A percentile compares a stretch with the other conserved stretches of the same genome.
phyloP scores from a whole-genome alignment of 495 filamentous ascomycete genomes.

The Xylaria palmicola region DNA sequence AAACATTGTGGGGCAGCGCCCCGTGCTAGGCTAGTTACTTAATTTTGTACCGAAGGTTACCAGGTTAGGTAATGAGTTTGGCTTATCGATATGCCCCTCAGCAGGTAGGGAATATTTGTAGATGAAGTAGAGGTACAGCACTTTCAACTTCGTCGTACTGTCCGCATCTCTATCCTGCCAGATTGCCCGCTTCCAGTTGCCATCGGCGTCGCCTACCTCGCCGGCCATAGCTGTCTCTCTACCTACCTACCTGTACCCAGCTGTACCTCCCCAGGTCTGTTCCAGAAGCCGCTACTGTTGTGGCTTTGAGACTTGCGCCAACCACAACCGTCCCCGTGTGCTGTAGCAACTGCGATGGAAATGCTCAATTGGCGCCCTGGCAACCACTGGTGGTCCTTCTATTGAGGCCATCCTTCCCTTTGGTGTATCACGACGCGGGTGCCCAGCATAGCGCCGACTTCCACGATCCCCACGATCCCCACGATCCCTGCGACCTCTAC shows the following conservation, averaged over 20 bases:
- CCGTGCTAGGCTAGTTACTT: too few species aligned
- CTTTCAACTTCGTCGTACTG: too few species aligned
- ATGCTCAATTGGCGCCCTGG: neutral
- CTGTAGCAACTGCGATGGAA: constrained; percentile 11
- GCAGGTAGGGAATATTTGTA: neutral
- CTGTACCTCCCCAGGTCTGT: neutral
- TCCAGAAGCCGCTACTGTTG: neutral
- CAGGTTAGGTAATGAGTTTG: neutral
- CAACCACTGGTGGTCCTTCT: constrained; percentile 10
- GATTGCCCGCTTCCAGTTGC: too few species aligned
- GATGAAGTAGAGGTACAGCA: too few species aligned
- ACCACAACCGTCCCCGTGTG: neutral
- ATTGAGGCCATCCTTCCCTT: neutral
- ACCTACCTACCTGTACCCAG: neutral
- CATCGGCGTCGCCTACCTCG: too few species aligned
- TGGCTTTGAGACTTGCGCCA: neutral
- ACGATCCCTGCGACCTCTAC: neutral
- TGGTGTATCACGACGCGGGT: neutral
- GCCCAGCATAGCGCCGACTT: neutral
- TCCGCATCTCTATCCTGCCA: too few species aligned
- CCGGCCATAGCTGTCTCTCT: too few species aligned
- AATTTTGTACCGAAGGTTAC: neutral
- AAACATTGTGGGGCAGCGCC: too few species aligned
- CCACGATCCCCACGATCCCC: neutral
- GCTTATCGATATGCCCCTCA: constrained; percentile 20